Conservation (phyloP, 169 alveolate species). For the Condylostoma magnum region DNA sequence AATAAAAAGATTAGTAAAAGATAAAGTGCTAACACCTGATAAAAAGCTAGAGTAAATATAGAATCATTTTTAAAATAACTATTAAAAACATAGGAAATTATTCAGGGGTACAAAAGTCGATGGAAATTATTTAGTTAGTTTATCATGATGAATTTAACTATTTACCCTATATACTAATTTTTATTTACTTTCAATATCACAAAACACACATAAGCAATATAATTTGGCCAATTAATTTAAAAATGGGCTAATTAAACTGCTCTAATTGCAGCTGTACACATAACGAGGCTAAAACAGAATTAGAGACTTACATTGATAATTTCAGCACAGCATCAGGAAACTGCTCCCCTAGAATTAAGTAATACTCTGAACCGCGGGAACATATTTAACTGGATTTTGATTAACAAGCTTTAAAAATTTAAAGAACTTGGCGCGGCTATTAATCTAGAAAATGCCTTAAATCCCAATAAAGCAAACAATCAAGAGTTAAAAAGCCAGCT, state of each 20-base stretch:
- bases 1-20: too few relatives aligned
- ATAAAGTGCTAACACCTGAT: too few relatives aligned
- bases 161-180: too few relatives aligned
- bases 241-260: background rate
- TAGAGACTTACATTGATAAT: background rate
- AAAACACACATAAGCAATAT: too few relatives aligned
- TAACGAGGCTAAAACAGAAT: background rate
- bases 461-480: background rate
- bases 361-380: background rate
- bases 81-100: too few relatives aligned
- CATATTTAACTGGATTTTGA: background rate
- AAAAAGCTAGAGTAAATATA: too few relatives aligned
- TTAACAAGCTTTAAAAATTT: background rate
- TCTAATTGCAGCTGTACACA: background rate
- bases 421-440: conserved; percentile 8
- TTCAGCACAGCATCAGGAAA: background rate
- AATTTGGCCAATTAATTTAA: too few relatives aligned
- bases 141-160: too few relatives aligned
- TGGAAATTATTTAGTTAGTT: too few relatives aligned
- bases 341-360: background rate
- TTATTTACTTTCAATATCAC: too few relatives aligned
- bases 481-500: conserved; percentile 41
- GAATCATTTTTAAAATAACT: too few relatives aligned
- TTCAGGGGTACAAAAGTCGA: too few relatives aligned
- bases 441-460: background rate